Base-by-base conservation (phyloP, 805 yeast genomes). In the Zygosaccharomyces lentus region DNA sequence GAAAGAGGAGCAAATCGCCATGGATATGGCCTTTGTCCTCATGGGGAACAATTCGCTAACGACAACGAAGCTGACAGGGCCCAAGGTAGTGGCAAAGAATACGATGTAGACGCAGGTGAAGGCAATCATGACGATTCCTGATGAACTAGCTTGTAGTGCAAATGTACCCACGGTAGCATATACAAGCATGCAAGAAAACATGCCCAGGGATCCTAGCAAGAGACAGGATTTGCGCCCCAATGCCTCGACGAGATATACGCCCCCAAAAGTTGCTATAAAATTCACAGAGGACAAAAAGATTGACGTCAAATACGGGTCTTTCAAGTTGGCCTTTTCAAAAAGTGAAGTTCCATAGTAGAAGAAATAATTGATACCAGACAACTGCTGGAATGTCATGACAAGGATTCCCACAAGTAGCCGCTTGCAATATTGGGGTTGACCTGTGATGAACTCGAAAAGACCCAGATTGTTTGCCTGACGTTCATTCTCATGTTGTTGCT, bases 1-100 rank as follows among this genome's bases (percentile, higher is more conserved):
- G 39, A 82, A 76, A 26, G 80, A 80, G 24, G 81, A 72, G 41
- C 85, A 82, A 54, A 80, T 72, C 16, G 84, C 77, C 81, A 82
- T 80, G 9, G 79, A 75, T 3, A 61, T 56, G 41, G 78, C 76
- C 65, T 81, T 77, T 54, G 81, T 78, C 68, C 82, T 77, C 52
- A 79, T 71, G 50, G 87, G 87, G 65, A 78, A 83, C 36, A 81
- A 68, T 64, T 83, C 90, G 37, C 86, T 76, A 19, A 81, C 78
- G 50, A 82, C 73, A 39, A 80, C 80, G 68, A 75, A 82, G 30
- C 80, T 78, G 51, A 80, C 78, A 47, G 88, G 87, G 34, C 87
- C 89, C 82, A 87, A 80, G n/a, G 88, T 79, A 21, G 80, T 73
- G 2, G 90, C 89, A 60, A 83, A 83, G 64, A 73, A 79, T 66